These are phyloP conservation scores for Rhodamnia rubescens DNA, from an alignment of 345 rosid genomes.

Conservation along the genomic window DNA sequence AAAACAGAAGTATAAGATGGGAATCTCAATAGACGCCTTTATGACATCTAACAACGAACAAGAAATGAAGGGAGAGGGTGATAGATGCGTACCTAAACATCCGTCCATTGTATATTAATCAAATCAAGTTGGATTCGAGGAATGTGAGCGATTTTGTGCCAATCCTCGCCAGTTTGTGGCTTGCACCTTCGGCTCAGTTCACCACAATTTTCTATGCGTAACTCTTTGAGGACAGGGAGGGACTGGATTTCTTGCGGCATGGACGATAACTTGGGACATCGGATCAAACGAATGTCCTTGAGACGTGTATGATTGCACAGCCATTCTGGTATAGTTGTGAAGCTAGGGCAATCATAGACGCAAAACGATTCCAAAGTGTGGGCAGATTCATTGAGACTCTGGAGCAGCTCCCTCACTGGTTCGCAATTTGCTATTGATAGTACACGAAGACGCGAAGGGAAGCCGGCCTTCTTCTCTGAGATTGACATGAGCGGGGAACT, in stretches of 20 bases:
- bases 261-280: neutral
- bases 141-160: neutral
- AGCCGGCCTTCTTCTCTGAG: neutral
- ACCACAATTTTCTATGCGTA: neutral
- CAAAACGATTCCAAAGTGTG: neutral
- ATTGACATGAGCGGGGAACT: neutral
- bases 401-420: neutral
- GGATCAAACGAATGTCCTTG: neutral
- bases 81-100: too few relatives aligned
- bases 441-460: neutral
- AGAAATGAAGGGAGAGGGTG: too few relatives aligned
- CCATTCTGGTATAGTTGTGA: too few relatives aligned
- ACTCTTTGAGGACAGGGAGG: neutral
- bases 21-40: too few relatives aligned
- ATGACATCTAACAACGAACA: too few relatives aligned
- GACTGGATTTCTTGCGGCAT: neutral
- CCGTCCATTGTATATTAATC: too few relatives aligned
- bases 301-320: neutral
- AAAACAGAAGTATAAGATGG: too few relatives aligned
- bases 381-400: neutral
- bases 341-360: neutral
- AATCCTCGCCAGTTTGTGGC: neutral
- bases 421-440: too few relatives aligned
- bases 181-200: neutral
- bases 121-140: neutral